A percentile compares a stretch with the other conserved stretches of the same genome.
These are phyloP conservation scores for Pichia californica DNA, from an alignment of 805 yeast genomes.

Conservation along the genomic window DNA sequence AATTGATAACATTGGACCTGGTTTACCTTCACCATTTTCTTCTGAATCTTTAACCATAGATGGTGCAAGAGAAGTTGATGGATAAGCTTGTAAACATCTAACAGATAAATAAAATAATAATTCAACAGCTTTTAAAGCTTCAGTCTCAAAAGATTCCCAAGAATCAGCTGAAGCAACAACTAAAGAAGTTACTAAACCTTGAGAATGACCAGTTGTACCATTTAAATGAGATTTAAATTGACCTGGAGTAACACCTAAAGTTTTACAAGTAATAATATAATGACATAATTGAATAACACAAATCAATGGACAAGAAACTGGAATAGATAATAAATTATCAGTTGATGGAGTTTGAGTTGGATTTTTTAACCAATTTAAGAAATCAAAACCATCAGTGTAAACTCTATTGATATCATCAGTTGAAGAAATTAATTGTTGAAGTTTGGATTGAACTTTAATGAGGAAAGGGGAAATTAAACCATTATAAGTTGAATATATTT, in stretches of 20 bases:
- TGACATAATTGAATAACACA: constrained; percentile 94
- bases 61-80: constrained; percentile 92
- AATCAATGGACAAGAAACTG: constrained; percentile 95
- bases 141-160: constrained; percentile 75
- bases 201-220: constrained; percentile 87
- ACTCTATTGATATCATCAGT: constrained; percentile 77
- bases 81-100: constrained; percentile 84
- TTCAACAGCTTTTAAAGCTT: constrained; percentile 73
- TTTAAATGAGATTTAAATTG: constrained; percentile 61
- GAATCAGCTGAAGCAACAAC: constrained; percentile 77
- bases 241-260: constrained; percentile 85
- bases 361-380: constrained; percentile 77
- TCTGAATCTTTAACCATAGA: constrained; percentile 85
- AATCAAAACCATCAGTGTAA: constrained; percentile 89
- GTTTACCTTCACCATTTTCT: constrained; percentile 92
- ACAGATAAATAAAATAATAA: constrained; percentile 90
- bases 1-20: constrained; percentile 95
- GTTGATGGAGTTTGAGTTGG: constrained; percentile 85
- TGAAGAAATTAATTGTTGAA: constrained; percentile 60
- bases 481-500: constrained; percentile 68
- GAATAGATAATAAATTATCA: constrained; percentile 83
- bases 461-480: constrained; percentile 70
- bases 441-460: constrained; percentile 57
- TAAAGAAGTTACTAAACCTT: constrained; percentile 87
- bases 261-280: constrained; percentile 79